Conservation (phyloP, 345 rosid genomes). For the Salix suchowensis region DNA sequence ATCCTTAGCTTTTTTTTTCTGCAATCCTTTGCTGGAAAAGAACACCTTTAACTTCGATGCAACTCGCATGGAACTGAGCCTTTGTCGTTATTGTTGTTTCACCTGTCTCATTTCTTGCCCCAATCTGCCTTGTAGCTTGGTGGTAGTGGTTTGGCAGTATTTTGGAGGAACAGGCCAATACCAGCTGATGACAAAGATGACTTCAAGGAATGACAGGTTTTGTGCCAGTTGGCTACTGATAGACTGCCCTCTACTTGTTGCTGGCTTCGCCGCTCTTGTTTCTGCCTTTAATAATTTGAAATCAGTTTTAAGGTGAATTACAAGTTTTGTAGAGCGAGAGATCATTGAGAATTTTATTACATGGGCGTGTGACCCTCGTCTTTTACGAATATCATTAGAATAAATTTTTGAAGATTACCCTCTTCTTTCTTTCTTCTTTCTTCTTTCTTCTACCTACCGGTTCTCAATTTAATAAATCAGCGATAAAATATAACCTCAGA, state of each 20-base stretch:
- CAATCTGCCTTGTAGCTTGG: slow-evolving; percentile 58
- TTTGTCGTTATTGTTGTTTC: background rate
- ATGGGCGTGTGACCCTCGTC: no score
- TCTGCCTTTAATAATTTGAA: no score
- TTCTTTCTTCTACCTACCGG: no score
- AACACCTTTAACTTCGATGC: no score
- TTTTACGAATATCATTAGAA: no score
- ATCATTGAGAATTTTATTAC: no score
- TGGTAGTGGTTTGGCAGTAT: slow-evolving; percentile 89
- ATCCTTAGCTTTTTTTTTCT: background rate
- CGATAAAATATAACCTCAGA: no score
- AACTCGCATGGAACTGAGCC: no score
- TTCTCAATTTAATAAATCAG: no score
- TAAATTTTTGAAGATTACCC: no score
- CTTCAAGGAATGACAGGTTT: slow-evolving; percentile 55
- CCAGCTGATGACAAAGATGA: slow-evolving; percentile 82
- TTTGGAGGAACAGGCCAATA: slow-evolving; percentile 84
- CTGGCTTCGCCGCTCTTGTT: background rate
- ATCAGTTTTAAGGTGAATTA: background rate
- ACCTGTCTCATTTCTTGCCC: background rate
- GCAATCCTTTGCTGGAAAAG: background rate
- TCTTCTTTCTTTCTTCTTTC: no score
- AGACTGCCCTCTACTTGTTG: background rate
- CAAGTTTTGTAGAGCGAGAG: no score
- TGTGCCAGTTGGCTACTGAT: background rate